Evolutionary conservation across 1,284 basidiomycete genomes (phyloP).

Genomic region (Tremellales sp.): DNA sequence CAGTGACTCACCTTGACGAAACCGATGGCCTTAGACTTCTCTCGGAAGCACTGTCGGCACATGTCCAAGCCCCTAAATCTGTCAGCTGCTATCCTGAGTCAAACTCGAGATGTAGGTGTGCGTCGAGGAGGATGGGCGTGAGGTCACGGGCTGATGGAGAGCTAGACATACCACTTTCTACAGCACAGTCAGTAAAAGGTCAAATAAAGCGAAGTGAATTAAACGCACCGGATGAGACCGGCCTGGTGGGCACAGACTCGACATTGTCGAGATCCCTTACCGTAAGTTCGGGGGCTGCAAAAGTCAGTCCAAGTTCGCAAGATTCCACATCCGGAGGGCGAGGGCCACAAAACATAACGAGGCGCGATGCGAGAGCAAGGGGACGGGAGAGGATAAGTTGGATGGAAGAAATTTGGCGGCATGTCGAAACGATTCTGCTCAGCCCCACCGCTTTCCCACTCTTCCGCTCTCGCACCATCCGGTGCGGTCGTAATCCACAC

Average conservation of each 20-base stretch:
- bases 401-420: no score
- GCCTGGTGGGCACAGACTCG: constrained; percentile 94
- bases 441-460: no score
- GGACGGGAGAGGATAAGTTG: no score
- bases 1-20: constrained; percentile 84
- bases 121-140: no score
- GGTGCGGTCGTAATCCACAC: no score
- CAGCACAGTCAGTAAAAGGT: neutral
- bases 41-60: constrained; percentile 97
- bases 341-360: no score
- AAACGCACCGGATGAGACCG: constrained; percentile 72
- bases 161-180: constrained; percentile 35
- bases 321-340: no score
- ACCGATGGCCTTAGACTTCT: constrained; percentile 84
- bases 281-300: constrained; percentile 76
- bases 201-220: neutral
- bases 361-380: no score
- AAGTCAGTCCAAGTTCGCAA: neutral
- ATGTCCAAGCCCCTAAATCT: constrained; percentile 73
- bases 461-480: no score
- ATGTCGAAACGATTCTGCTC: no score
- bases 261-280: constrained; percentile 93
- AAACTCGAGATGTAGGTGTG: neutral
- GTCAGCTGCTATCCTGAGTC: neutral
- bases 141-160: constrained; percentile 7